These are phyloP conservation scores for Hypoxylon sp. DNA, from an alignment of 2,329 filamentous ascomycete species.

Conservation along the genomic window DNA sequence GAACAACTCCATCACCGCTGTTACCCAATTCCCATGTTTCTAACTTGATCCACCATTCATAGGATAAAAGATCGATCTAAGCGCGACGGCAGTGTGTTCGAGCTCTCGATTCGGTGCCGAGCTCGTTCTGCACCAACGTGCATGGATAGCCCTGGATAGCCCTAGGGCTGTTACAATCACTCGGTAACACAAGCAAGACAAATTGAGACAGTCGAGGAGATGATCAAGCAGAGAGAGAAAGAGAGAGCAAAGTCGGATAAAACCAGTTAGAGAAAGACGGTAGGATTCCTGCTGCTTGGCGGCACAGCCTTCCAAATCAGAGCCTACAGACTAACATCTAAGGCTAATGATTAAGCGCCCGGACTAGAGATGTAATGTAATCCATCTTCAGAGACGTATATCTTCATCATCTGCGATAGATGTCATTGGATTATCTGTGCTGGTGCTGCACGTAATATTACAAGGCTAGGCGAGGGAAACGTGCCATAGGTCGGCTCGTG, in stretches of 20 bases:
- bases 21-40: conserved; percentile 34
- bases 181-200: conserved; percentile 27
- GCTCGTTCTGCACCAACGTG: conserved; percentile 29
- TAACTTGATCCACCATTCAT: conserved; percentile 37
- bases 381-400: conserved; percentile 12
- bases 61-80: conserved; percentile 22
- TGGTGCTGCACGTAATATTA: conserved; percentile 35
- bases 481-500: conserved; percentile 7
- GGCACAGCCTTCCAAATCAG: conserved; percentile 35
- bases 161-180: conserved; percentile 29
- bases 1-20: conserved; percentile 23
- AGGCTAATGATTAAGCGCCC: conserved; percentile 38
- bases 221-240: conserved; percentile 6
- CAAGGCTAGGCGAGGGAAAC: conserved; percentile 27
- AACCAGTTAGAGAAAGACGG: conserved; percentile 34
- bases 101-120: conserved; percentile 35
- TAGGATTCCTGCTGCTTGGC: conserved; percentile 38
- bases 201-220: conserved; percentile 28
- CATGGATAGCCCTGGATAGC: conserved; percentile 11
- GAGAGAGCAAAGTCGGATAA: conserved; percentile 36
- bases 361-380: conserved; percentile 17
- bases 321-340: conserved; percentile 17
- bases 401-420: conserved; percentile 5
- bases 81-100: conserved; percentile 23
- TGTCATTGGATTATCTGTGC: conserved; percentile 33